These are phyloP conservation scores for Malus sieversii DNA, from an alignment of 306 rosid species.

Conservation along the genomic window DNA sequence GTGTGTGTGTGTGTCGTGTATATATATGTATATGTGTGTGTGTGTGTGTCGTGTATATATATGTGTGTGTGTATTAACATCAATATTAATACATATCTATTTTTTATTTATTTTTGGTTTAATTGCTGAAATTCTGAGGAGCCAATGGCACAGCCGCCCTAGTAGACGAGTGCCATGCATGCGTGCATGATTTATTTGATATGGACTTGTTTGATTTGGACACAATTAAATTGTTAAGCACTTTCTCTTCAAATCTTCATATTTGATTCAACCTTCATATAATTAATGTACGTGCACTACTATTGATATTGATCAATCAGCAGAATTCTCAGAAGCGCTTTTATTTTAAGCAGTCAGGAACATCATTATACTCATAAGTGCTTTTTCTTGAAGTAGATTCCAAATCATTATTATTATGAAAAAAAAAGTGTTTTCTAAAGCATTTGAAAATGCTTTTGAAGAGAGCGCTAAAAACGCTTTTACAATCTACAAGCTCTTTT, in stretches of 20 bases:
- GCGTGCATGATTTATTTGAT: constrained; percentile 2
- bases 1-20: no score
- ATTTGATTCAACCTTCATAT: background rate
- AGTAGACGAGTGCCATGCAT: background rate
- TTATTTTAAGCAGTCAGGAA: background rate
- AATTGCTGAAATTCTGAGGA: background rate
- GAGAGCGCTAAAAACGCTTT: background rate
- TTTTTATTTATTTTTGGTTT: background rate
- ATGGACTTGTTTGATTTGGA: constrained; percentile 1
- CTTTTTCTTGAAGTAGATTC: no score
- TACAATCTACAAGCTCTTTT: background rate
- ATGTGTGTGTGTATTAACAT: background rate
- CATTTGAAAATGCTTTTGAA: no score
- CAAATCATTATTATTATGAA: no score
- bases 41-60: no score
- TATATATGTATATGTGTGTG: no score
- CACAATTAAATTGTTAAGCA: background rate
- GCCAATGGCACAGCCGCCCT: background rate
- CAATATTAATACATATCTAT: background rate
- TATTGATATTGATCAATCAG: no score
- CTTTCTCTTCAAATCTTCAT: background rate
- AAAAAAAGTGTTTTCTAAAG: no score
- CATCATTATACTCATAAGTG: background rate
- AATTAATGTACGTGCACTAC: background rate
- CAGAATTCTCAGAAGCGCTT: background rate